phyloP scores from a whole-genome alignment of 345 rosid genomes.

The Linum trigynum region DNA sequence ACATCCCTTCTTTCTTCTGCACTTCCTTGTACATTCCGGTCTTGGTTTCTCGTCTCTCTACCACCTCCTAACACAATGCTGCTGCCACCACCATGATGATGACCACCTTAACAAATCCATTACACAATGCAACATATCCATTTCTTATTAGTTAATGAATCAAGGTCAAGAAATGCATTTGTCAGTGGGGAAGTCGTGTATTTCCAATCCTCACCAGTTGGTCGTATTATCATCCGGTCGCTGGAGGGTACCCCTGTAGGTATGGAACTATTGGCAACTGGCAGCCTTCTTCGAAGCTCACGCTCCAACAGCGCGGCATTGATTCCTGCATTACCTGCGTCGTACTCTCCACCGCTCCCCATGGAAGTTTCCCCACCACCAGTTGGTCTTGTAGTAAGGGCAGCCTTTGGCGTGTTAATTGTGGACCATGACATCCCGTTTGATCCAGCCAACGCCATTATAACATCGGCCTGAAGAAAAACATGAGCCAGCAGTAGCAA shows the following conservation, averaged over 20 bases:
- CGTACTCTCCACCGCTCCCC: not conserved
- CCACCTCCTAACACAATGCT: not conserved
- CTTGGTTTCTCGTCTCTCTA: not conserved
- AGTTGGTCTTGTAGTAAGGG: constrained; percentile 10
- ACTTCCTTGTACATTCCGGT: not conserved
- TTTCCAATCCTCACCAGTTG: not conserved
- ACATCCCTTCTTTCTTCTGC: not conserved
- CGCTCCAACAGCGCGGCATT: not conserved
- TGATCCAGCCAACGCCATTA: constrained; percentile 95
- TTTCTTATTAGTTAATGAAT: too few relatives aligned
- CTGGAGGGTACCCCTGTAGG: not conserved
- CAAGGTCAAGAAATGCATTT: not conserved
- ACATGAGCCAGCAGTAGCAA: constrained; percentile 12
- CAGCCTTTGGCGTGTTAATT: constrained; percentile 52
- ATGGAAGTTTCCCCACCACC: not conserved
- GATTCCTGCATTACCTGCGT: not conserved
- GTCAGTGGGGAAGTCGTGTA: not conserved
- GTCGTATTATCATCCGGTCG: not conserved
- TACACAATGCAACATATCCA: too few relatives aligned
- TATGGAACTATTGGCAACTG: not conserved
- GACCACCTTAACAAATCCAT: not conserved
- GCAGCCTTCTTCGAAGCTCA: not conserved
- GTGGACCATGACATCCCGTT: constrained; percentile 98
- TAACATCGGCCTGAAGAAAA: constrained; percentile 72
- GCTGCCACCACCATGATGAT: not conserved